A percentile compares a stretch with the other conserved stretches of the same genome.
phyloP scores from a whole-genome alignment of 2,329 filamentous ascomycete species.

The Biscogniauxia sp. region DNA sequence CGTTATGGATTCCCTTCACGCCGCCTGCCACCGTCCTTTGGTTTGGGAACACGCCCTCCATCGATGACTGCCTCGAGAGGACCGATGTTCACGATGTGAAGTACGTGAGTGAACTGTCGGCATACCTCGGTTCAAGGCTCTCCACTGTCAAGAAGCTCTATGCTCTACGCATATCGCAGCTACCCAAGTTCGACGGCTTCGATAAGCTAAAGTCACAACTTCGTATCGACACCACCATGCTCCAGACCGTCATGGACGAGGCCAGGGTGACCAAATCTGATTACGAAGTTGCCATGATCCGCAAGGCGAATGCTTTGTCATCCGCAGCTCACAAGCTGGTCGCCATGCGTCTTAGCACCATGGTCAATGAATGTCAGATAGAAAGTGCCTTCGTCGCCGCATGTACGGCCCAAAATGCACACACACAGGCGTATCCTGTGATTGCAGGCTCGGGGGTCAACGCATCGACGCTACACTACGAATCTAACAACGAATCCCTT shows the following conservation, averaged over 20 bases:
- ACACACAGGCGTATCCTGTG: slow-evolving; percentile 79
- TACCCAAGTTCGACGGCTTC: slow-evolving; percentile 33
- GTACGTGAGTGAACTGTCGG: slow-evolving; percentile 48
- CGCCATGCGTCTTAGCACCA: slow-evolving; percentile 58
- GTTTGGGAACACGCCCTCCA: slow-evolving; percentile 59
- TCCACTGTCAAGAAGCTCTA: slow-evolving; percentile 42
- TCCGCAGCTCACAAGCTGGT: slow-evolving; percentile 74
- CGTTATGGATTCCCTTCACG: slow-evolving; percentile 71
- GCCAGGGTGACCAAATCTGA: slow-evolving; percentile 78
- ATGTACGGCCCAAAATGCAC: slow-evolving; percentile 71
- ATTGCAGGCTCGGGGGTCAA: slow-evolving; percentile 85
- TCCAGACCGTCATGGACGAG: slow-evolving; percentile 73
- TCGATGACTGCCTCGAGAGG: slow-evolving; percentile 57
- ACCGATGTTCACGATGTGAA: slow-evolving; percentile 72
- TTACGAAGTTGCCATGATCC: slow-evolving; percentile 82
- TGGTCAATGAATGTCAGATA: slow-evolving; percentile 78
- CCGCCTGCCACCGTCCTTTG: slow-evolving; percentile 61
- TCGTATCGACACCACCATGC: slow-evolving; percentile 46
- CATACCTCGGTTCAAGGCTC: slow-evolving; percentile 50
- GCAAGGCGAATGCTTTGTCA: slow-evolving; percentile 77
- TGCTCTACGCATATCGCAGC: slow-evolving; percentile 45
- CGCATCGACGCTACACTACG: slow-evolving; percentile 84
- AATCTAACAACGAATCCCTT: slow-evolving; percentile 72
- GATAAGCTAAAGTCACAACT: slow-evolving; percentile 29
- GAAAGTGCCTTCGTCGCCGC: slow-evolving; percentile 73